phyloP scores from a whole-genome alignment of 192 early-diverging fungal genomes.

The Haplosporangium gracile region DNA sequence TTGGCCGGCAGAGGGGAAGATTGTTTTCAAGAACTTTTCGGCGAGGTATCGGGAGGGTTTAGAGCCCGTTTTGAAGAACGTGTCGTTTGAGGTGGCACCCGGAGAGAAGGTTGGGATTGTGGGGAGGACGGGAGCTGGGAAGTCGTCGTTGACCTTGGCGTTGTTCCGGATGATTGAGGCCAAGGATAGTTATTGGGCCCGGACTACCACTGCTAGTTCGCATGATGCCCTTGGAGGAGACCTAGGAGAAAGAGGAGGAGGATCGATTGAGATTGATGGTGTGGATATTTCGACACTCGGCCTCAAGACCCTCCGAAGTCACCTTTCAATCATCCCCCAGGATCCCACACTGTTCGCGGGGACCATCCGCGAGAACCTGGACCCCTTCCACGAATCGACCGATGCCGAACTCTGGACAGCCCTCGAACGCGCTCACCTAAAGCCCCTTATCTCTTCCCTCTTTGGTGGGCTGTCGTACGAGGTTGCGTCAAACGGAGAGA shows the following conservation, averaged over 20 bases:
- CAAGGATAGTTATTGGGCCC: constrained; percentile 42
- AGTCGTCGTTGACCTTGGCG: constrained; percentile 63
- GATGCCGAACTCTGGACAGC: constrained; percentile 76
- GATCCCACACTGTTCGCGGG: constrained; percentile 79
- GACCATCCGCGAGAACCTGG: constrained; percentile 66
- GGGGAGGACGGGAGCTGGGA: constrained; percentile 61
- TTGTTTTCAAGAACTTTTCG: constrained; percentile 36
- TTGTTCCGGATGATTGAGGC: constrained; percentile 65
- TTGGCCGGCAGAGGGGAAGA: constrained; percentile 46
- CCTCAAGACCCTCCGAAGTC: constrained; percentile 64
- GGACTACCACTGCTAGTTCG: not conserved
- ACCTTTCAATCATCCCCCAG: constrained; percentile 86
- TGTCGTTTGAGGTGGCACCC: constrained; percentile 61
- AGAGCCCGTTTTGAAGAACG: constrained; percentile 49
- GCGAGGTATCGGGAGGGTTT: constrained; percentile 47
- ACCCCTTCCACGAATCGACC: constrained; percentile 61
- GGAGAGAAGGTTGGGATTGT: constrained; percentile 56
- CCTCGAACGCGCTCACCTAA: constrained; percentile 76
- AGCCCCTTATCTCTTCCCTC: constrained; percentile 69
- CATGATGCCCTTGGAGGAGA: not conserved
- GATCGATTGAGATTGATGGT: constrained; percentile 72
- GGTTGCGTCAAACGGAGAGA: constrained; percentile 83
- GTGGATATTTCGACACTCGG: constrained; percentile 65
- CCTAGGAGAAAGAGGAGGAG: constrained; percentile 25
- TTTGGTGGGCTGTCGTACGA: constrained; percentile 74